phyloP scores from a whole-genome alignment of 768 basidiomycete genomes.

The Lactarius psammicola region DNA sequence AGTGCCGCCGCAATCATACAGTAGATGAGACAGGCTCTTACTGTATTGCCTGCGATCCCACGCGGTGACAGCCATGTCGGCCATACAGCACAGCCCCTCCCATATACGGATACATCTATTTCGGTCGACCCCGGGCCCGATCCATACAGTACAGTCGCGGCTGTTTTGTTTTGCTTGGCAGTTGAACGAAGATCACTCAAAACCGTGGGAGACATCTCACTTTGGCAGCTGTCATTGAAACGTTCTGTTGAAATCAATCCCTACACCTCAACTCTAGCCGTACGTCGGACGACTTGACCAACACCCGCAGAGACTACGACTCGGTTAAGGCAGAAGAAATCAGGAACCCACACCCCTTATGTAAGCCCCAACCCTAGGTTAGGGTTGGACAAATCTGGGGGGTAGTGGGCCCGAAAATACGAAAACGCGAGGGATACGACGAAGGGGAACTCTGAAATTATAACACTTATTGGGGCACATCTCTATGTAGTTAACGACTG shows the following conservation, averaged over 20 bases:
- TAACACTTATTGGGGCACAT: no score
- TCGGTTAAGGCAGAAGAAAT: no score
- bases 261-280: neutral
- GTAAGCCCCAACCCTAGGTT: no score
- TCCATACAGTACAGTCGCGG: neutral
- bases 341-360: no score
- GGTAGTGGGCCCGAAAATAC: no score
- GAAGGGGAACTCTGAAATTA: no score
- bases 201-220: neutral
- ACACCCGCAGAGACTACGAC: neutral
- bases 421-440: no score
- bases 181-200: no score
- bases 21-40: neutral
- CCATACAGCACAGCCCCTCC: neutral
- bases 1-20: neutral
- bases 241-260: neutral
- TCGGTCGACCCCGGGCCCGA: neutral
- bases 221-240: conserved; percentile 1
- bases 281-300: neutral
- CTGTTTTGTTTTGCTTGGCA: no score
- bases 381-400: no score
- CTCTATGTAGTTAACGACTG: no score
- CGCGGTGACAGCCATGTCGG: neutral
- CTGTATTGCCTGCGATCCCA: neutral
- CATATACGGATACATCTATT: neutral